A percentile compares a stretch with the other conserved stretches of the same genome.
Conservation (phyloP, 768 basidiomycete genomes). For the Nidula microcarpa region DNA sequence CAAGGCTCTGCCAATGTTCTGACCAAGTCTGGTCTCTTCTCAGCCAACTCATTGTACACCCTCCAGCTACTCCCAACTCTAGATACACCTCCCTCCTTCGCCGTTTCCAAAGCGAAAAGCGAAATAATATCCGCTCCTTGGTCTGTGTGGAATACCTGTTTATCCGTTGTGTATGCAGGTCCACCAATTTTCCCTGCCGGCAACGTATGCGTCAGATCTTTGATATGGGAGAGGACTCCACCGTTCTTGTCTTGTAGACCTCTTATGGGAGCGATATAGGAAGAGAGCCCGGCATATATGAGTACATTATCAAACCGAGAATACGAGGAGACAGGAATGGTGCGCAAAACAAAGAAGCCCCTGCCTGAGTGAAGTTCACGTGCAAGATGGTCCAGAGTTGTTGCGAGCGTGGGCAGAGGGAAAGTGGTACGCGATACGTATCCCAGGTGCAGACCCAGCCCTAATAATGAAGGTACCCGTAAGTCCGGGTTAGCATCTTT, state of each 20-base stretch:
- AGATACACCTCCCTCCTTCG: constrained; percentile 41
- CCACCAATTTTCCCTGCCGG: constrained; percentile 32
- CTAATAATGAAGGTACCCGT: constrained; percentile 7
- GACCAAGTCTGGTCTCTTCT: constrained; percentile 42
- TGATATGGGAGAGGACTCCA: constrained; percentile 44
- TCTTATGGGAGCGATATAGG: constrained; percentile 11
- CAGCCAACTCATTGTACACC: constrained; percentile 46
- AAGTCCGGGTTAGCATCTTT: not conserved
- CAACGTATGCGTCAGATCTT: constrained; percentile 36
- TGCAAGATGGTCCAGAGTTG: constrained; percentile 29
- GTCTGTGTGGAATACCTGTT: constrained; percentile 50
- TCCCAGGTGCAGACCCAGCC: constrained; percentile 21
- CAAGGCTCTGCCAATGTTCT: constrained; percentile 36
- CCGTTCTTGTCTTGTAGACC: constrained; percentile 17
- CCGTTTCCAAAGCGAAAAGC: constrained; percentile 35
- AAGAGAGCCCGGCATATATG: constrained; percentile 35
- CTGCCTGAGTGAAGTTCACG: constrained; percentile 39
- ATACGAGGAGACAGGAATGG: constrained; percentile 42
- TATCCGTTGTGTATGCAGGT: constrained; percentile 45
- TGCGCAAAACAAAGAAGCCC: constrained; percentile 45
- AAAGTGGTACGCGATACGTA: constrained; percentile 31
- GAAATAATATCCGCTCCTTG: constrained; percentile 39
- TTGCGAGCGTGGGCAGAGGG: constrained; percentile 38
- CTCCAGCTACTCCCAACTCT: constrained; percentile 40
- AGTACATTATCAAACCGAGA: constrained; percentile 33